Percentiles rank a stretch among this genome's conserved stretches.
Conservation (phyloP, 2,329 filamentous ascomycete species). For the Colletotrichum siamense region DNA sequence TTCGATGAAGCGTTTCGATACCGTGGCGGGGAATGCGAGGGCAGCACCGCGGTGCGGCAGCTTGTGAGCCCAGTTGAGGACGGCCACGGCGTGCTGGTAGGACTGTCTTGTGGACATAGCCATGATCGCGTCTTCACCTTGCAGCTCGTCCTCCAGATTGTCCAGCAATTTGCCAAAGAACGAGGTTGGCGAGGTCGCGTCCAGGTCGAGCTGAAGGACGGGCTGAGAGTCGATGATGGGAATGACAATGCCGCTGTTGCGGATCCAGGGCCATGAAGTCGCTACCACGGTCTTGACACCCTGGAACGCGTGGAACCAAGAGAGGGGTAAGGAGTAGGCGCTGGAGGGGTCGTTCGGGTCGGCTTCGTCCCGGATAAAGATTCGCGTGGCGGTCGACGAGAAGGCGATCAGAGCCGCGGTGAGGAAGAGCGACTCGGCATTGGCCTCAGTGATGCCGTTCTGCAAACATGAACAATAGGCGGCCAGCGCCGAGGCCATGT, state of each 20-base stretch:
- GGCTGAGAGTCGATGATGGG: constrained; percentile 70
- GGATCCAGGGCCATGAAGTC: constrained; percentile 68
- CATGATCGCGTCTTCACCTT: constrained; percentile 28
- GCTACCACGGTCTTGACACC: constrained; percentile 71
- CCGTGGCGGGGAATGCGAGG: constrained; percentile 68
- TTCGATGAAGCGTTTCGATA: constrained; percentile 66
- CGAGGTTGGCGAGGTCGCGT: constrained; percentile 52
- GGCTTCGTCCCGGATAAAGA: constrained; percentile 64
- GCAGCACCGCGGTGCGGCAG: constrained; percentile 64
- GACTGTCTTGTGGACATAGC: constrained; percentile 54
- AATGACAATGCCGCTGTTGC: constrained; percentile 60
- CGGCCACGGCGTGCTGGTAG: constrained; percentile 69
- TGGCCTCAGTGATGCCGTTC: constrained; percentile 60
- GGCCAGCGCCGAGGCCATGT: constrained; percentile 67
- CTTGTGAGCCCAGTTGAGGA: constrained; percentile 70
- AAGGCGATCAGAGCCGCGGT: constrained; percentile 71
- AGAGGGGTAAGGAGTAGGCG: constrained; percentile 63
- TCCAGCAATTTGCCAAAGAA: constrained; percentile 68
- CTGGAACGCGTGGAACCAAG: constrained; percentile 72
- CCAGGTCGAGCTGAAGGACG: constrained; percentile 64
- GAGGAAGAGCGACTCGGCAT: constrained; percentile 68
- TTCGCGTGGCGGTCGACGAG: constrained; percentile 67
- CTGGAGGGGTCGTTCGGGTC: constrained; percentile 42
- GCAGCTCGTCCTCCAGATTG: constrained; percentile 62
- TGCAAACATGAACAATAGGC: constrained; percentile 64